phyloP scores from a whole-genome alignment of 768 basidiomycete genomes.

The Mrakia hoshinonis region DNA sequence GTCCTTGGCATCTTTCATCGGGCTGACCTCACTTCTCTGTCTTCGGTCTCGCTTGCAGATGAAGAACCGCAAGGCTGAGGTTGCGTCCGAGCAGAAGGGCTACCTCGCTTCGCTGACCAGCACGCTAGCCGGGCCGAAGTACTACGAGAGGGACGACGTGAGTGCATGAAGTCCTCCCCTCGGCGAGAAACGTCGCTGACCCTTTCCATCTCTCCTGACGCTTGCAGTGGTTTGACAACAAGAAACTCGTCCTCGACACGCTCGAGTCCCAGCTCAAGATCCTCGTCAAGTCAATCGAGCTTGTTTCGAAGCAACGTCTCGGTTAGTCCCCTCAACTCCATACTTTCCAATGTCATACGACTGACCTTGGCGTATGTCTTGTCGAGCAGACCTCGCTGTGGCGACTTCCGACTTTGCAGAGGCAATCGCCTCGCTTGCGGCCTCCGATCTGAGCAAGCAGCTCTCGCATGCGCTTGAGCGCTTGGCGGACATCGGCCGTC shows the following conservation, averaged over 20 bases:
- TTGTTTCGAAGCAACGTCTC: constrained; percentile 70
- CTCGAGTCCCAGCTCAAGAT: constrained; percentile 81
- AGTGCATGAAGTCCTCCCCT: constrained; percentile 22
- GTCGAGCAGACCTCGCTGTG: constrained; percentile 55
- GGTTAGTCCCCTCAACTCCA: constrained; percentile 45
- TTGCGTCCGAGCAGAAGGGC: constrained; percentile 57
- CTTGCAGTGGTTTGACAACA: constrained; percentile 85
- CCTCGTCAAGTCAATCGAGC: constrained; percentile 75
- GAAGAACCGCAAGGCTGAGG: constrained; percentile 73
- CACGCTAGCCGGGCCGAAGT: constrained; percentile 66
- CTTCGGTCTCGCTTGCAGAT: constrained; percentile 50
- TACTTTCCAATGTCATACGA: neutral
- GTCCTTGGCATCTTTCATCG: neutral
- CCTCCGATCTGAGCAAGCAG: constrained; percentile 65
- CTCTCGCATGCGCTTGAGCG: constrained; percentile 61
- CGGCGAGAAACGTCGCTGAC: neutral
- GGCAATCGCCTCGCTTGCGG: constrained; percentile 58
- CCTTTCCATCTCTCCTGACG: neutral
- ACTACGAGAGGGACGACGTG: constrained; percentile 82
- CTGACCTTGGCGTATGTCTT: neutral
- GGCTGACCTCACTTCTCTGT: constrained; percentile 18
- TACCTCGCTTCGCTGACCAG: constrained; percentile 76
- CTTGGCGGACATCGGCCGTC: constrained; percentile 65
- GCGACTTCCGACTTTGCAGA: constrained; percentile 73
- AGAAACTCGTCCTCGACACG: constrained; percentile 74